Base-by-base conservation (phyloP, 345 rosid genomes). In the Rhodomyrtus tomentosa region DNA sequence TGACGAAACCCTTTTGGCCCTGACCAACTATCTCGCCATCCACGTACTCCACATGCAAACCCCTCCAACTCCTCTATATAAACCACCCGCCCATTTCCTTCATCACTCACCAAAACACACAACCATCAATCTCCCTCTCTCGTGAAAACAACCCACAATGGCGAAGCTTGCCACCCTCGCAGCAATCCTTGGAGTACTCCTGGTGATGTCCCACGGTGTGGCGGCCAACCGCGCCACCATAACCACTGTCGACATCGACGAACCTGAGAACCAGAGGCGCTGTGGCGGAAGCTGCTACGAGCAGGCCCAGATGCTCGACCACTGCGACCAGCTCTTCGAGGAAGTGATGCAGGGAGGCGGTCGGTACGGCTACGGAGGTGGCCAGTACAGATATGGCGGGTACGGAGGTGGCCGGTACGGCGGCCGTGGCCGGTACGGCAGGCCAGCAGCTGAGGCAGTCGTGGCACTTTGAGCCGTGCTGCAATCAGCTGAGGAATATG, bases 21-120 rank as follows among this genome's bases (percentile, higher is more conserved):
- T 48, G 12, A 10, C 83, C 62, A 79, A 76, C 27, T 22, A 20
- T 22, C 50, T 25, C 22, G 9, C 73, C 59, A 56, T 55, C 82
- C 90, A 90, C 88, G 91, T 90, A 50, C 82, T 38, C 10, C 29
- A 50, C 88, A 89, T 86, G 91, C 91, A 85, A 58, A 49, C 53
- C 79, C 42, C 76, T 74, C 5, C 3, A 10, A 38, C 74, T 68
- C 6, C 83, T 81, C 87, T 83, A 85, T 82, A 89, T 81, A 53
- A 79, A 15, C 48, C 80, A 7, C 84, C 36, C 52, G 0, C 80
- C 84, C 13, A 10, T 22, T 53, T 36, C 32, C 49, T 13, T 21
- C 0, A 72, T 51, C 52, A 5, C 32, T 11, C 54, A 56, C 45
- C 79, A 9, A 21, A 68, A 36, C 79, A 68, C 79, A 68, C 3